These are phyloP conservation scores for Phytophthora sp. DNA, from an alignment of 352 stramenopile species.

Conservation along the genomic window DNA sequence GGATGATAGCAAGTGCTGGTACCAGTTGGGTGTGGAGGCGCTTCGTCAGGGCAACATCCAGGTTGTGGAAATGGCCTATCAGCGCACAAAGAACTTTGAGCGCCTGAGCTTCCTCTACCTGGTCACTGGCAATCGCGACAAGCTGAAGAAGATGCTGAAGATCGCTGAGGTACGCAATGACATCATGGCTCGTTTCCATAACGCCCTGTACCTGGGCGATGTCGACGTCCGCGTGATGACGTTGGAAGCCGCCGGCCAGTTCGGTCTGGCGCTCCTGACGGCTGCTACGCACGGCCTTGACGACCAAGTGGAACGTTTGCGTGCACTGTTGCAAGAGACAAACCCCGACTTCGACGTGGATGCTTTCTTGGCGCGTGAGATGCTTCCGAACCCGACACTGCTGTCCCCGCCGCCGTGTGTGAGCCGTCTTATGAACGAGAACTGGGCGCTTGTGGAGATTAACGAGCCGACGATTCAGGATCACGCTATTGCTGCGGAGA, in stretches of 20 bases:
- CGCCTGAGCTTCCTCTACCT: constrained; percentile 99
- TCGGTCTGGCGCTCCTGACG: constrained; percentile 96
- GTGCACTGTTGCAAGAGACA: constrained; percentile 91
- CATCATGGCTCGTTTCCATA: constrained; percentile 99
- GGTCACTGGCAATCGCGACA: constrained; percentile 98
- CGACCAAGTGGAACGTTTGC: constrained; percentile 95
- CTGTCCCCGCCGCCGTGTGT: constrained; percentile 96
- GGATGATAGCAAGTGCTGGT: constrained; percentile 96
- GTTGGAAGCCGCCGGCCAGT: constrained; percentile 96
- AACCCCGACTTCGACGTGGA: constrained; percentile 78
- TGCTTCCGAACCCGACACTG: constrained; percentile 75
- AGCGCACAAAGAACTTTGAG: constrained; percentile 99
- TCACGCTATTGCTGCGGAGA: constrained; percentile 80
- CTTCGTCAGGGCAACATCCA: constrained; percentile 98
- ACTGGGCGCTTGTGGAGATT: constrained; percentile 98
- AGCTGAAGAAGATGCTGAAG: constrained; percentile 99
- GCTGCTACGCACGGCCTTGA: constrained; percentile 95
- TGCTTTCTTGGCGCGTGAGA: constrained; percentile 72
- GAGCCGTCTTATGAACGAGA: constrained; percentile 91
- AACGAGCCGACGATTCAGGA: constrained; percentile 89
- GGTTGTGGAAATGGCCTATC: constrained; percentile 99
- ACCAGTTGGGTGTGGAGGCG: constrained; percentile 96
- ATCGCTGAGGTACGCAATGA: constrained; percentile 98
- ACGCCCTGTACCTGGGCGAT: constrained; percentile 98
- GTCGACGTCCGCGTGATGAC: constrained; percentile 95